Conservation (phyloP, 139 green algal genomes). For the Zygnema circumcarinatum region DNA sequence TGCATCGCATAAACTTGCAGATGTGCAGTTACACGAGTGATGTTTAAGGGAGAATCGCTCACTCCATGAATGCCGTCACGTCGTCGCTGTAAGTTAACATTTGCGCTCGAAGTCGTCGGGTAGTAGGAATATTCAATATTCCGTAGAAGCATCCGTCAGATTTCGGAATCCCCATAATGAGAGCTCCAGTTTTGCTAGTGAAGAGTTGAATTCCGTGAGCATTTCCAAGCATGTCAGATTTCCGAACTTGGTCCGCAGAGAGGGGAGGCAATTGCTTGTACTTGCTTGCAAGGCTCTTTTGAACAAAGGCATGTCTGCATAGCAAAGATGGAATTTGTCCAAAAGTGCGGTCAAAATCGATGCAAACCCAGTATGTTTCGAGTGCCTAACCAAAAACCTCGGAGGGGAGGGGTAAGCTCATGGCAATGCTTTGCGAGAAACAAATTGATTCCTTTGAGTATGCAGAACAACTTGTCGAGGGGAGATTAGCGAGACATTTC, state of each 20-base stretch:
- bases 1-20: no score
- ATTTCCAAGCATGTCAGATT: background rate
- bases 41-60: background rate
- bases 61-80: background rate
- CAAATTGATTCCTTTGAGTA: no score
- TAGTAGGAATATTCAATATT: background rate
- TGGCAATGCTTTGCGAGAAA: no score
- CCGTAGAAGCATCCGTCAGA: background rate
- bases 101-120: background rate
- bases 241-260: background rate
- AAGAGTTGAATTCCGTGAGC: background rate
- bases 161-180: background rate
- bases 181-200: background rate
- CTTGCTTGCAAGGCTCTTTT: background rate
- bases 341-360: no score
- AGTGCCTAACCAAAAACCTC: no score
- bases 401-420: no score
- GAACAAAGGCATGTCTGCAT: background rate
- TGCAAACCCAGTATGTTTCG: no score
- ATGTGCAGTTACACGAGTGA: no score
- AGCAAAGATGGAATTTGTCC: no score
- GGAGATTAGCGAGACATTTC: no score
- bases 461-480: no score
- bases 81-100: background rate
- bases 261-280: background rate